These are phyloP conservation scores for Hygrophila difformis DNA, from an alignment of 257 asterid genomes.

Conservation along the genomic window DNA sequence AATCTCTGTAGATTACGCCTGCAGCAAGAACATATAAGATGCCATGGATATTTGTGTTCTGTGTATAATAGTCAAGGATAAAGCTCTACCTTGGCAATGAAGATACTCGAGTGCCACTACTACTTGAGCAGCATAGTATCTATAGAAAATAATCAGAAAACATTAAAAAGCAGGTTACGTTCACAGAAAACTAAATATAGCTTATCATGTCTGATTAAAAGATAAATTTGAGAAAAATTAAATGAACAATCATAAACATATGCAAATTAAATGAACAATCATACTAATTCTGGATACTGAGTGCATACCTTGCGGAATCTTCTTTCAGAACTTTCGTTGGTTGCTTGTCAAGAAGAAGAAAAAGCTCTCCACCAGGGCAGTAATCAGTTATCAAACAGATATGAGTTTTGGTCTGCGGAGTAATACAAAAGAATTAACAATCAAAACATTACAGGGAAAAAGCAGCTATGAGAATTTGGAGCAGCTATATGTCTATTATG, in stretches of 20 bases:
- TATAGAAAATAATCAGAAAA: slow-evolving; percentile 16
- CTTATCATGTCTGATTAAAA: too few relatives aligned
- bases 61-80: background rate
- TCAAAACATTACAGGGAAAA: slow-evolving; percentile 6
- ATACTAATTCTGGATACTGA: slow-evolving; percentile 3
- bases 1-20: slow-evolving; percentile 96
- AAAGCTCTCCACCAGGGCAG: slow-evolving; percentile 92
- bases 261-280: too few relatives aligned
- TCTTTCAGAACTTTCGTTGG: slow-evolving; percentile 79
- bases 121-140: slow-evolving; percentile 94
- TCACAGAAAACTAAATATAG: too few relatives aligned
- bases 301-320: slow-evolving; percentile 72
- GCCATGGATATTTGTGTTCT: too few relatives aligned
- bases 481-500: too few relatives aligned
- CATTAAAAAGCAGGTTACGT: background rate
- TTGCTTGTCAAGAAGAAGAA: slow-evolving; percentile 78
- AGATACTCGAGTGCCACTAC: slow-evolving; percentile 93
- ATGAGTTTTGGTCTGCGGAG: slow-evolving; percentile 83
- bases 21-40: slow-evolving; percentile 19
- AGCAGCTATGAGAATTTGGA: background rate
- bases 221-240: background rate
- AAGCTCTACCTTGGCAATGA: slow-evolving; percentile 81
- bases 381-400: slow-evolving; percentile 86
- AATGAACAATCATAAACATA: too few relatives aligned
- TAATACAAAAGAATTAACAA: slow-evolving; percentile 12